Base-by-base conservation (phyloP, 179 eudicot species). In the Silene coronaria region DNA sequence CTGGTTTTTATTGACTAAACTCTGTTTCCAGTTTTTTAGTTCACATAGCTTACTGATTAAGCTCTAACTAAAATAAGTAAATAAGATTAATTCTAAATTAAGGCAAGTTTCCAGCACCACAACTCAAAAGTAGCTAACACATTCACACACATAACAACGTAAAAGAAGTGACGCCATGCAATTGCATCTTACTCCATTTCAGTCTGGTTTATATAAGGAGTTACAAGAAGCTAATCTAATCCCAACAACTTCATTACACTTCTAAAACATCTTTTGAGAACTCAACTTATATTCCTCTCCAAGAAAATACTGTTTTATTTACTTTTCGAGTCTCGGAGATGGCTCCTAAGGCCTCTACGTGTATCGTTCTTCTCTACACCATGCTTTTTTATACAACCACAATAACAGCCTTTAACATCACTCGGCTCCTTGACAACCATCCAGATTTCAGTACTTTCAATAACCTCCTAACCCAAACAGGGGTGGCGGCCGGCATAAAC, bases 381-480 rank as follows among this genome's bases (percentile, higher is more conserved):
- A 32, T 78, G 10, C 10, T 79, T 22, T 57, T 78, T 22, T 73
- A 45, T 32, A 7, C 74, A 65, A 26, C 77, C 42, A 42, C 78
- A 2, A 42, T 79, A 28, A 24, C 83, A n/a, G 84, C 84, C 64
- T 73, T 80, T 77, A 87, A 89, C 85, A 88, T 91, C 68, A 87
- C 86, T 64, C 28, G 48, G 17, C 53, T 89, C 27, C 83, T 91
- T 2, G 67, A 74, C 2, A 36, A 69, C 11, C 80, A 81, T 75
- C 72, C 80, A 0, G 78, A 84, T 0, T 91, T 77, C 75, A 71
- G 80, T 72, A 76, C 72, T 45, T 88, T 81, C 79, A 85, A 80
- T 38, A 22, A 38, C 78, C 82, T 86, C 61, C 86, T 91, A 0
- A 64, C 77, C 55, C 26, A 77, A 26, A 78, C 90, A 4, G 77